Base-by-base conservation (phyloP, 2,329 filamentous ascomycete genomes). In the Atkinsonella texensis region DNA sequence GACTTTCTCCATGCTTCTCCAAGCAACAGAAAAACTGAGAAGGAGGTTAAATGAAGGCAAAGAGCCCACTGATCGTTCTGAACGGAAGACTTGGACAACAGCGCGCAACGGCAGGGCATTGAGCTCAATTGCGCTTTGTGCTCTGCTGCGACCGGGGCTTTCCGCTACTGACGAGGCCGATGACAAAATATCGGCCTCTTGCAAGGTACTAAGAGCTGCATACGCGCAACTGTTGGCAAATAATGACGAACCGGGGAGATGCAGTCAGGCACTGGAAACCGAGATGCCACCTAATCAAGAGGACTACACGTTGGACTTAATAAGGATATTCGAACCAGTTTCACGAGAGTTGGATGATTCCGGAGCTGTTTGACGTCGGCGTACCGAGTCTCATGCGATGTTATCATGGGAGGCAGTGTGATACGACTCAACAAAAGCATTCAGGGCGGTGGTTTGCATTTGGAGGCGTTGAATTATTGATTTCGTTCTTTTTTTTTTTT, bases 391-490 rank as follows among this genome's bases (percentile, higher is more conserved):
- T 18, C 41, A 48, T 43, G 13, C 15, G 18, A 39, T 13, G 17
- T 31, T 39, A 49, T 51, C 9, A 49, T 41, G 32, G 46, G 38
- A 47, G 17, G 32, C 41, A 40, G 20, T 50, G 40, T 50, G 47
- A 47, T 48, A 45, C 44, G 47, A 50, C 38, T 54, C 50, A 48
- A 54, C 40, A 48, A 64, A 62, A 64, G 55, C 57, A 57, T 58
- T 52, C 38, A 51, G 59, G 60, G 56, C 52, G 60, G 62, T 57
- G 62, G 61, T 60, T 69, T 46, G 66, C 67, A 69, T 69, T 62
- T 55, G 60, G 62, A 60, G 67, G 67, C 65, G 67, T 69, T 69
- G 60, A 58, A 52, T 52, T 52, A 59, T 60, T 55, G 56, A 53
- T 55, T 60, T 57, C 56, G 55, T 56, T 55, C 33, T 45, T 54